phyloP scores from a whole-genome alignment of 2,329 filamentous ascomycete species.

The Seiridium unicorne region DNA sequence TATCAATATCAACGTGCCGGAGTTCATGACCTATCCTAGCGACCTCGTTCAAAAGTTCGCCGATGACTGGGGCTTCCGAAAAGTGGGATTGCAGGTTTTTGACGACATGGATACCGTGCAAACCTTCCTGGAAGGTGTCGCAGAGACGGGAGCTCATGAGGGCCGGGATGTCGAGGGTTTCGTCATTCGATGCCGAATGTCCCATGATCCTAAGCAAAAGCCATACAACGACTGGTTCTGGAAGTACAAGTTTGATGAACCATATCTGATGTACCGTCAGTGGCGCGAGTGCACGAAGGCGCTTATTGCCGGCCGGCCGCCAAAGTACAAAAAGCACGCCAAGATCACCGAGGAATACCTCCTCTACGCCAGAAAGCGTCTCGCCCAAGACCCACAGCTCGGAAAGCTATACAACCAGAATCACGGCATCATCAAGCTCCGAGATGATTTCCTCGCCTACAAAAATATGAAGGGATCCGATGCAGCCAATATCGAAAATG shows the following conservation, averaged over 20 bases:
- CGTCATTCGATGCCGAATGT: constrained; percentile 83
- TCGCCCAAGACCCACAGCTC: constrained; percentile 67
- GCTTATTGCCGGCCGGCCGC: constrained; percentile 71
- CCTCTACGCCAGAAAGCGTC: constrained; percentile 71
- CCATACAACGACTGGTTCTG: constrained; percentile 96
- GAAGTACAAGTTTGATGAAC: constrained; percentile 99
- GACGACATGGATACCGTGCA: constrained; percentile 73
- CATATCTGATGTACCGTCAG: constrained; percentile 97
- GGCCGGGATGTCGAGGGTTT: constrained; percentile 96
- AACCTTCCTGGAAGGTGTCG: constrained; percentile 77
- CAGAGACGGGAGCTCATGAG: constrained; percentile 84
- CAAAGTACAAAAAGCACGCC: constrained; percentile 81
- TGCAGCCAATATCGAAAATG: constrained; percentile 73
- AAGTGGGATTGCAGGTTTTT: constrained; percentile 77
- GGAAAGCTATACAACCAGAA: constrained; percentile 76
- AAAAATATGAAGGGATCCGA: constrained; percentile 86
- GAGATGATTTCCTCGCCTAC: constrained; percentile 81
- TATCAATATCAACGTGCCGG: constrained; percentile 91
- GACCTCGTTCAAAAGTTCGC: constrained; percentile 85
- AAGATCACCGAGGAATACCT: constrained; percentile 92
- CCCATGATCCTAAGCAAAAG: constrained; percentile 42
- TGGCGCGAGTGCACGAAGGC: constrained; percentile 97
- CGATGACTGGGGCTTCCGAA: constrained; percentile 88
- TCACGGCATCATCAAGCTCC: constrained; percentile 90
- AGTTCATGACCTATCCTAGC: constrained; percentile 85